phyloP scores from a whole-genome alignment of 176 grass and related monocot species.

The Ensete glaucum region DNA sequence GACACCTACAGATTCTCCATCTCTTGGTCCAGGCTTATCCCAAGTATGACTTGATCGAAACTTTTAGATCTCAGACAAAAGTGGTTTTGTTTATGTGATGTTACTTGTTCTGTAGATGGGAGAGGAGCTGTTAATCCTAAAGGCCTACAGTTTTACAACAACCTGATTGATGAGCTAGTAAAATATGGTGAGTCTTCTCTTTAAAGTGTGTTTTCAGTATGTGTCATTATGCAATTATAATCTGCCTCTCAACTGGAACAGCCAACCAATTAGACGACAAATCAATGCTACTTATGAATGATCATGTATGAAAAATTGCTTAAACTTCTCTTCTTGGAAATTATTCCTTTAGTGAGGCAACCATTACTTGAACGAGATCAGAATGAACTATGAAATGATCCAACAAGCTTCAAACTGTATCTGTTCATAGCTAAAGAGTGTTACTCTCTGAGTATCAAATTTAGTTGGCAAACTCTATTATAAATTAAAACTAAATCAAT shows the following conservation, averaged over 20 bases:
- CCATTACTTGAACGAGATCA: background rate
- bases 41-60: constrained; percentile 32
- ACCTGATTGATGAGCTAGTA: constrained; percentile 58
- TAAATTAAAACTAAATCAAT: too few species aligned
- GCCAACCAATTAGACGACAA: too few species aligned
- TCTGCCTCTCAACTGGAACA: too few species aligned
- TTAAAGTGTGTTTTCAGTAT: background rate
- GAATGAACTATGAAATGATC: background rate
- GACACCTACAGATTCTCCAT: constrained; percentile 84
- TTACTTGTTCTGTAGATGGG: constrained; percentile 34
- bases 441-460: too few species aligned
- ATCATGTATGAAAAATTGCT: too few species aligned
- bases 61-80: too few species aligned
- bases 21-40: constrained; percentile 79
- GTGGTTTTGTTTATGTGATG: background rate
- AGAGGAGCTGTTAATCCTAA: constrained; percentile 58
- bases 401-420: background rate
- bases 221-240: background rate
- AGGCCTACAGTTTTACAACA: constrained; percentile 71
- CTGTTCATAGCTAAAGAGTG: too few species aligned
- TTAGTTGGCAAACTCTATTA: too few species aligned
- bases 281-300: too few species aligned
- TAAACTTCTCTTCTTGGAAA: too few species aligned
- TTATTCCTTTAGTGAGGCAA: too few species aligned
- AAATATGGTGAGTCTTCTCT: constrained; percentile 27